Conservation (phyloP, 345 rosid species). For the Populus pruinosa region DNA sequence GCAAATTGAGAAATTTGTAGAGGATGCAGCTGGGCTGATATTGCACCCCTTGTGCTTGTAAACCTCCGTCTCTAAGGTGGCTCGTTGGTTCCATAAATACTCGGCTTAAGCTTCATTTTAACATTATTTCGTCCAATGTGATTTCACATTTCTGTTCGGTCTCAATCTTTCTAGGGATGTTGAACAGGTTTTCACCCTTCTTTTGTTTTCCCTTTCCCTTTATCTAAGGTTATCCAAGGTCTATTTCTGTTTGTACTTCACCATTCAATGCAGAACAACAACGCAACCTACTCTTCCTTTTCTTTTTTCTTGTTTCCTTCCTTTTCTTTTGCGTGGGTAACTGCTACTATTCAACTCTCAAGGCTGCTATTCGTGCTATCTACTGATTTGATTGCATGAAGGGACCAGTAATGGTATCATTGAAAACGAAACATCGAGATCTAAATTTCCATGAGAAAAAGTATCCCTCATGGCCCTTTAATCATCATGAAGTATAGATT, state of each 20-base stretch:
- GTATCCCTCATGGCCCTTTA: background rate
- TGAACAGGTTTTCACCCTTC: too few relatives aligned
- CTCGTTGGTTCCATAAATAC: too few relatives aligned
- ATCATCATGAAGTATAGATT: background rate
- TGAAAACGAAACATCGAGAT: background rate
- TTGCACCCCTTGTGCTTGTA: background rate
- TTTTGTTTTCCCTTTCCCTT: background rate
- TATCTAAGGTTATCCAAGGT: background rate
- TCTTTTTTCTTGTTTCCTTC: background rate
- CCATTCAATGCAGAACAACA: background rate
- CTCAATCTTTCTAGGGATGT: too few relatives aligned
- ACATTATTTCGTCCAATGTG: too few relatives aligned
- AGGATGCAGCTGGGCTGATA: background rate
- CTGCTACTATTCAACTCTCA: background rate
- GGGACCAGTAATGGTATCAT: background rate
- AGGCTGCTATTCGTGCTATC: background rate
- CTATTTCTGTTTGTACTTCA: background rate
- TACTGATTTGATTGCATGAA: background rate
- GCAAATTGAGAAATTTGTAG: background rate
- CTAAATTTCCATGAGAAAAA: background rate
- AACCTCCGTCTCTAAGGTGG: background rate
- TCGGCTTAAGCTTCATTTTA: too few relatives aligned
- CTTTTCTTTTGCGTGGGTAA: background rate
- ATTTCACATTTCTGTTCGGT: too few relatives aligned
- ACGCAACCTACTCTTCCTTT: background rate